Evolutionary conservation across 1,139 yeast species (phyloP).

Genomic region (Protomyces macrosporus): DNA sequence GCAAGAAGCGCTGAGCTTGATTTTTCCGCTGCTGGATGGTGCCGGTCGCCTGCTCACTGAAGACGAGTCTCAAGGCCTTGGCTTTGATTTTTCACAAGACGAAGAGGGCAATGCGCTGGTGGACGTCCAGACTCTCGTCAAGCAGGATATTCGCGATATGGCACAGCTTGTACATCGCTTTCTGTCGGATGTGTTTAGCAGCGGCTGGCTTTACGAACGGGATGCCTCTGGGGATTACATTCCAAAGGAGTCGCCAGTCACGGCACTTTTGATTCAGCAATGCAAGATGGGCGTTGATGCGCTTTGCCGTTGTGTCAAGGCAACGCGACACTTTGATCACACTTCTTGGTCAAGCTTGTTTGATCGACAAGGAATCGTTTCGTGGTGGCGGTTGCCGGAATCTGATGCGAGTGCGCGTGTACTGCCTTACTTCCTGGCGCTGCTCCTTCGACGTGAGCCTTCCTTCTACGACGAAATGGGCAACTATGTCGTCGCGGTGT

Average conservation of each 20-base stretch:
- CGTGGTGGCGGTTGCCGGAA: conserved; percentile 10
- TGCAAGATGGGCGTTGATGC: conserved; percentile 9
- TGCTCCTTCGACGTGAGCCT: background rate
- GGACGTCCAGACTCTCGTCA: background rate
- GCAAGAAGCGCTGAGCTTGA: background rate
- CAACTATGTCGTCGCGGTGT: background rate
- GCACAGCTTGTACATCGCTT: background rate
- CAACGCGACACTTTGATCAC: background rate
- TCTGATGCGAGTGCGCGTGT: background rate
- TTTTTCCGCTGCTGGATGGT: background rate
- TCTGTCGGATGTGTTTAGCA: background rate
- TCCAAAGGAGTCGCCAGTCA: background rate
- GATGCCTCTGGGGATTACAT: background rate
- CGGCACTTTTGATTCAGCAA: conserved; percentile 2
- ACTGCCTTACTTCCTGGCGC: conserved; percentile 9
- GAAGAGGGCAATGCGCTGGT: background rate
- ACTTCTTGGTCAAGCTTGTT: conserved; percentile 1
- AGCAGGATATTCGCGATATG: background rate
- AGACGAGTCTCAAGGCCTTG: conserved; percentile 4
- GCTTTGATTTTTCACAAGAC: background rate
- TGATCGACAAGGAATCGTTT: background rate
- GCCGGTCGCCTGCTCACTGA: background rate
- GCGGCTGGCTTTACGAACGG: background rate
- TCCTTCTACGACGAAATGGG: conserved; percentile 8
- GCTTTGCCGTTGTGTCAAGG: background rate